Conservation (phyloP, 1,284 basidiomycete genomes). For the Heliocybe sulcata region DNA sequence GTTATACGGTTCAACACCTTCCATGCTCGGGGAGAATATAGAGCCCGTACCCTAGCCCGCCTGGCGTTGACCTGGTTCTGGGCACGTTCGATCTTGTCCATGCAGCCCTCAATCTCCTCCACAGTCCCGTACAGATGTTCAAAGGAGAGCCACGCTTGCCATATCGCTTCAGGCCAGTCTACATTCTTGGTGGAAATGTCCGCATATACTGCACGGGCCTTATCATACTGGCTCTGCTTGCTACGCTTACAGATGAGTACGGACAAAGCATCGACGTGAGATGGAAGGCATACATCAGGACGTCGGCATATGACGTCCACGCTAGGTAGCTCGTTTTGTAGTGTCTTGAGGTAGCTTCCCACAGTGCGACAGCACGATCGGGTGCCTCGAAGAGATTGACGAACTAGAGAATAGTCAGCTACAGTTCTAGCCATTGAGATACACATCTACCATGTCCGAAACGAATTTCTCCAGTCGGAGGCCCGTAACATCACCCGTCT, state of each 20-base stretch:
- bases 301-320: slow-evolving; percentile 64
- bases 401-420: slow-evolving; percentile 25
- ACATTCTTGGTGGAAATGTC: slow-evolving; percentile 62
- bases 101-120: slow-evolving; percentile 59
- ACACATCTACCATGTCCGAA: slow-evolving; percentile 56
- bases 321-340: slow-evolving; percentile 65
- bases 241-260: slow-evolving; percentile 23
- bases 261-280: not conserved
- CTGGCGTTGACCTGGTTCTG: slow-evolving; percentile 54
- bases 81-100: slow-evolving; percentile 63
- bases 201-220: slow-evolving; percentile 60
- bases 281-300: slow-evolving; percentile 46
- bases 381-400: slow-evolving; percentile 37
- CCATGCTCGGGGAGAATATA: slow-evolving; percentile 5
- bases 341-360: slow-evolving; percentile 56
- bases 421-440: not conserved
- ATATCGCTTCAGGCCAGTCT: slow-evolving; percentile 91
- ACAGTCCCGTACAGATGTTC: slow-evolving; percentile 80
- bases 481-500: slow-evolving; percentile 41
- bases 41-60: slow-evolving; percentile 53
- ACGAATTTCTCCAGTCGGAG: slow-evolving; percentile 80
- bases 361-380: slow-evolving; percentile 50
- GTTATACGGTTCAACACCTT: not conserved
- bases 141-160: slow-evolving; percentile 83
- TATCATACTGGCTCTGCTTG: slow-evolving; percentile 46